Conservation (phyloP, 495 filamentous ascomycete species). For the Lasiosphaeriaceae sp. region DNA sequence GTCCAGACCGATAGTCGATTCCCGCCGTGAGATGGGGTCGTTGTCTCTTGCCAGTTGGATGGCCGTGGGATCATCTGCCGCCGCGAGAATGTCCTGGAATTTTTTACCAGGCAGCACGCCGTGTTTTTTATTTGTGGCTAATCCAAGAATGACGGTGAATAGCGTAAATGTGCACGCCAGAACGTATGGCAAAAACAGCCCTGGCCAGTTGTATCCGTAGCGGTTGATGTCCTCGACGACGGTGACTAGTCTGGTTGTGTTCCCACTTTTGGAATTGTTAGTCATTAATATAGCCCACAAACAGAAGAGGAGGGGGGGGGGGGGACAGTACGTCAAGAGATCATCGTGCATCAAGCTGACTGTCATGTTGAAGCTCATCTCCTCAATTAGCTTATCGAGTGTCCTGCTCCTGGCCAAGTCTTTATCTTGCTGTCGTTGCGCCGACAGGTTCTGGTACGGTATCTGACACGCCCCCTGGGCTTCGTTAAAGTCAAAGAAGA, state of each 20-base stretch:
- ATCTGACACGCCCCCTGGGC: not conserved
- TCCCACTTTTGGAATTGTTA: conserved; percentile 1
- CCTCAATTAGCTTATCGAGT: conserved; percentile 3
- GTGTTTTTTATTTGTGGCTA: not conserved
- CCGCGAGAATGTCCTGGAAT: conserved; percentile 5
- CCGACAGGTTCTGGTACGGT: not conserved
- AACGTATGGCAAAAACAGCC: conserved; percentile 3
- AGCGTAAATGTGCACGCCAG: conserved; percentile 1
- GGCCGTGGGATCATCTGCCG: not conserved
- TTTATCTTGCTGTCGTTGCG: conserved; percentile 2
- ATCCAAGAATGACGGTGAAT: not conserved
- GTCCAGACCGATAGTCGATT: no score
- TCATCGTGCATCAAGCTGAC: conserved; percentile 10
- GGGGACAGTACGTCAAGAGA: conserved; percentile 6
- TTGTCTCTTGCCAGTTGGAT: no score
- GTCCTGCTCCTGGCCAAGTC: not conserved
- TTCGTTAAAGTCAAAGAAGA: conserved; percentile 11
- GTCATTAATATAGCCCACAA: no score
- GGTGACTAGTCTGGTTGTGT: conserved; percentile 1
- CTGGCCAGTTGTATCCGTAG: conserved; percentile 4
- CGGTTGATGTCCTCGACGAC: conserved; percentile 2
- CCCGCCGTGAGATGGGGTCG: no score
- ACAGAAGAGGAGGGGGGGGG: not conserved
- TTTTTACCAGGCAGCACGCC: conserved; percentile 1
- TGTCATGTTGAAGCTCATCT: conserved; percentile 8